Evolutionary conservation across 148 eudicot species (phyloP), one percentile per base, ranked within the genome.

Genomic region (Amaranthus palmeri): DNA sequence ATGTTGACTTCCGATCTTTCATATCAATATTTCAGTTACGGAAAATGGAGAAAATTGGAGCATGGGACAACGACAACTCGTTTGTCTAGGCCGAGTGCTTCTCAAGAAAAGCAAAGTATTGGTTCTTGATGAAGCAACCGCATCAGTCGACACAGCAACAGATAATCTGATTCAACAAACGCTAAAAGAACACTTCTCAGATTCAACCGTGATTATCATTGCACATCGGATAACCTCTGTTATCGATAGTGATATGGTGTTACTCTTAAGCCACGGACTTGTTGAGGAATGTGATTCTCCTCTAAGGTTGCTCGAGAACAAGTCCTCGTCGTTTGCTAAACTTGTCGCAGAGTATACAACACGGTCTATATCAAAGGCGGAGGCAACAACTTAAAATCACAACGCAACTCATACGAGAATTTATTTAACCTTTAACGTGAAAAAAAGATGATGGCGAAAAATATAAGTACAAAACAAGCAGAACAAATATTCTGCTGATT

Each of bases 181-280:
- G 7, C 53, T 83, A 1, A 77, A 69, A 8, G 75, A 80, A 17
- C 86, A 83, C 60, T 83, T 83, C 72, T 41, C 67, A 5, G 80
- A 80, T 54, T 83, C 77, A 7, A 83, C 86, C 3, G 78, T 83
- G 10, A 68, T 83, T 3, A 77, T 80, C 45, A 77, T 83, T 54
- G 86, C 86, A 5, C 86, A 83, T 60, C 61, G 86, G 12, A 83
- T 83, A 6, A 83, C 86, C 3, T 80, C 86, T 7, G 93, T 92
- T 10, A 79, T 90, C 1, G 88, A 90, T 51, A 90, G 92, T 61
- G 88, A 88, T 77, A 87, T 83, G 85, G 98, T 92, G 70, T 77
- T 90, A 42, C 67, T 92, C 36, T 71, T 93, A 41, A 65, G 58
- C 43, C 55, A 75, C 12, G 84, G 86, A 7, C 51, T 72, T 0